Evolutionary conservation across 129 eudicot species (phyloP).

Genomic region (Pittosporum tobira): DNA sequence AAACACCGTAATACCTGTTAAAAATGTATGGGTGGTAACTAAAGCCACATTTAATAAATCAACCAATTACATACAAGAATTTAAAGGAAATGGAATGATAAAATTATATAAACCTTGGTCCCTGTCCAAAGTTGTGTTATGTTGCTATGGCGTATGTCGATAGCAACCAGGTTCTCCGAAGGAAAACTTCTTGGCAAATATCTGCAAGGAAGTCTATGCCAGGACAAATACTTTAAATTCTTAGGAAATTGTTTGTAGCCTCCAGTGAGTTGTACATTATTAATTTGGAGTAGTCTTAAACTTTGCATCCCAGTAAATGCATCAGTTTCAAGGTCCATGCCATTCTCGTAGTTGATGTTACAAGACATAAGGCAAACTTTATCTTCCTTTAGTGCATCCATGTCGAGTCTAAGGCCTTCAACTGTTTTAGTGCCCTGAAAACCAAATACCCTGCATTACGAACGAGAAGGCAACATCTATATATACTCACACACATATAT

Average conservation of each 20-base stretch:
- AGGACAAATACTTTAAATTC: background rate
- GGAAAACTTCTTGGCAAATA: background rate
- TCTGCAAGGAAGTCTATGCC: no score
- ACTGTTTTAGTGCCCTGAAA: background rate
- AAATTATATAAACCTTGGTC: background rate
- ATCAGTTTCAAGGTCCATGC: background rate
- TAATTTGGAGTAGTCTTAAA: background rate
- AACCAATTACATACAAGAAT: background rate
- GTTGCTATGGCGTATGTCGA: background rate
- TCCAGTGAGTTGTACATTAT: background rate
- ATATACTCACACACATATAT: no score
- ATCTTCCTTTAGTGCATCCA: no score
- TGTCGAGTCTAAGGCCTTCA: background rate
- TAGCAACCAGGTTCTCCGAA: no score
- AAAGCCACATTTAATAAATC: background rate
- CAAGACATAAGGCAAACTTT: background rate
- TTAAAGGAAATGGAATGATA: background rate
- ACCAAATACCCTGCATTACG: no score
- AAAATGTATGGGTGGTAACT: no score
- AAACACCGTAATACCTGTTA: constrained; percentile 4
- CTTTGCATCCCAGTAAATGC: background rate
- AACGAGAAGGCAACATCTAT: no score
- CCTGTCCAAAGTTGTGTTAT: background rate
- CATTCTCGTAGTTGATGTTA: background rate
- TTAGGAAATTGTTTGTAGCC: background rate